Base-by-base conservation (phyloP, 352 stramenopile genomes). In the Phytophthora palmivora region DNA sequence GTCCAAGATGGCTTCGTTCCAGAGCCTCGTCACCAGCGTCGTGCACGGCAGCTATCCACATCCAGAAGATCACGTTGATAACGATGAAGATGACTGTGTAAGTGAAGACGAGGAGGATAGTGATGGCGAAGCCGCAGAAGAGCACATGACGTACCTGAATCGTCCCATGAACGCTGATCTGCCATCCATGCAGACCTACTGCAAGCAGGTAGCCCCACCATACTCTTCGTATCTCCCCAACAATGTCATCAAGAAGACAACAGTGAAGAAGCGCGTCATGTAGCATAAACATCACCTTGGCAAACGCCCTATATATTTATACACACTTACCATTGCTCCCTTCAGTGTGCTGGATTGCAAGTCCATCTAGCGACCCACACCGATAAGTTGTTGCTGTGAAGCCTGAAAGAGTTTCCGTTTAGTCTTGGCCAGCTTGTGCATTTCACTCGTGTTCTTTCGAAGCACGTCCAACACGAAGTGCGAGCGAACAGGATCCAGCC, bases 171-270 rank as follows among this genome's bases (percentile, higher is more conserved):
- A 42, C 22, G 71, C 75, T 38, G 79, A 91, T 41, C 58, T 92
- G 24, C 82, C 84, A 18, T 92, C 82, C 55, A 92, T 92, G 84
- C 69, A 89, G 58, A 73, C 54, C 6, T 92, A 91, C 60, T 85
- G 73, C 56, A 72, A 72, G 4, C 70, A 73, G 14, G 80, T 87
- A 15, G 81, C 84, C 12, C 81, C 79, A 3, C 80, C 81, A 12
- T 91, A 90, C 63, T 63, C 72, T 1, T 82, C 80, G 32, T 93
- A 92, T 34, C 52, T 87, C 15, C 48, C 50, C 9, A 42, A 53
- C 10, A 58, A 52, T 16, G 19, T 10, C 21, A 47, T 22, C 18
- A 74, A 63, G 33, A 74, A 57, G 19, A 32, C 42, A 33, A 12
- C 61, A 58, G 16, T 49, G 50, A 70, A 60, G 26, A 65, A 59